Percentiles rank a stretch among this genome's conserved stretches.
Evolutionary conservation across 2,329 filamentous ascomycete genomes (phyloP).

Genomic region (Thelonectria rubi): DNA sequence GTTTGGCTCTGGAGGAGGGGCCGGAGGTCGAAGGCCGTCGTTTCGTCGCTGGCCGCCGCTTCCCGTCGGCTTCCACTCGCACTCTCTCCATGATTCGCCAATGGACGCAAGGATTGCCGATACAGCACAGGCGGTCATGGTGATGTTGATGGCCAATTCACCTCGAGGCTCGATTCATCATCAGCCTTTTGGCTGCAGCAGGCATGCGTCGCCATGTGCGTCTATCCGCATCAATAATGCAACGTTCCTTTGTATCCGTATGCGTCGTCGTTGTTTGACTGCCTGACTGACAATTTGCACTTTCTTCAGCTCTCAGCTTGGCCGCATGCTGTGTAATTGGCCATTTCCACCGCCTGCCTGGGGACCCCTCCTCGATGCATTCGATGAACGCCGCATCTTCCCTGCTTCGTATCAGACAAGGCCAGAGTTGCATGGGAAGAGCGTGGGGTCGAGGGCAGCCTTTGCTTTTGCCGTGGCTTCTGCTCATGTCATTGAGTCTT

Average conservation of each 20-base stretch:
- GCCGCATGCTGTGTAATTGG: background rate
- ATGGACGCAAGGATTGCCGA: background rate
- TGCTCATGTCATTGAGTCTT: background rate
- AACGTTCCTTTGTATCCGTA: slow-evolving; percentile 15
- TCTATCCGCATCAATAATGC: slow-evolving; percentile 11
- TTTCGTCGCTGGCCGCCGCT: slow-evolving; percentile 35
- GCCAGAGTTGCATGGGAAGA: slow-evolving; percentile 10
- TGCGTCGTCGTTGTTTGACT: background rate
- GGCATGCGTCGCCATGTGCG: background rate
- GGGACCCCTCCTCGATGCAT: slow-evolving; percentile 1
- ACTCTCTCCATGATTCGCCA: background rate
- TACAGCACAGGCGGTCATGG: background rate
- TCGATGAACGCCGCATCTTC: slow-evolving; percentile 8
- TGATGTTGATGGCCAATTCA: background rate
- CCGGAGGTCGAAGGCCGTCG: slow-evolving; percentile 27
- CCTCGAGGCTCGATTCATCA: background rate
- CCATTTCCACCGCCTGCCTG: background rate
- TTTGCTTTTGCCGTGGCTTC: slow-evolving; percentile 2
- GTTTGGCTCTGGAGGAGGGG: slow-evolving; percentile 9
- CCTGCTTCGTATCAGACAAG: slow-evolving; percentile 13
- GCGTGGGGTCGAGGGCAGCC: slow-evolving; percentile 13
- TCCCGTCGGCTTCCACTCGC: slow-evolving; percentile 31
- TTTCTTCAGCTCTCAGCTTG: slow-evolving; percentile 1
- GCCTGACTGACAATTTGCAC: slow-evolving; percentile 1
- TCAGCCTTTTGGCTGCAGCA: background rate